Evolutionary conservation across 805 yeast genomes (phyloP), one percentile per base, ranked within the genome.

Genomic region (Sugiyamaella valdiviana): DNA sequence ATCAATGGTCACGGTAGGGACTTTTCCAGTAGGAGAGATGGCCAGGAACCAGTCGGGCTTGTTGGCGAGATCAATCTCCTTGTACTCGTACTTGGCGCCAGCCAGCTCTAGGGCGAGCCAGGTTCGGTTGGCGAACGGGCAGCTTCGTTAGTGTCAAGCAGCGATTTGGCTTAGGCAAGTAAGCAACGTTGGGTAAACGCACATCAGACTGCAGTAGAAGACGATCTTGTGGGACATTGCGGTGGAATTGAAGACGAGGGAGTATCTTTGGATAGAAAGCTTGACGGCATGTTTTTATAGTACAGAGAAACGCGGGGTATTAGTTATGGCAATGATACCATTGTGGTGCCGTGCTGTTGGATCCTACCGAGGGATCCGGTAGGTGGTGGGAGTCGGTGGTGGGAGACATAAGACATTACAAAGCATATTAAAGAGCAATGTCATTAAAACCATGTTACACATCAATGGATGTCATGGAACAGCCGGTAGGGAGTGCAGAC

Each of bases 121-220:
- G 21, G 64, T 56, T 26, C 64, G 57, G 20, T 58, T 58, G 14
- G 64, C 64, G 58, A 60, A 60, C 3, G 64, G 64, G 45, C 64
- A 60, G 19, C 52, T 49, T 19, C 19, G 20, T 15, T 39, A 21
- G 39, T 46, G 15, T 2, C 2, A 6, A 26, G 10, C 3, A 26
- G 26, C 3, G 14, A 26, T 26, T 26, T 10, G 32, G 3, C 3
- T 26, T 15, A 7, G 3, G 14, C 16, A 20, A 5, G 9, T 17
- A 14, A 36, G 20, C 20, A n/a, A n/a, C n/a, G n/a, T n/a, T n/a
- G n/a, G 5, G 19, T 12, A 16, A 4, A 41, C 44, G 14, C 26
- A 41, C 44, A 32, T 14, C 14, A 23, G 9, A 19, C 21, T 41
- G 22, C 36, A 9, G 36, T 41, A 41, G 29, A 41, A 26, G 17